phyloP scores from a whole-genome alignment of 192 early-diverging fungal genomes.

The Coemansia sp. region DNA sequence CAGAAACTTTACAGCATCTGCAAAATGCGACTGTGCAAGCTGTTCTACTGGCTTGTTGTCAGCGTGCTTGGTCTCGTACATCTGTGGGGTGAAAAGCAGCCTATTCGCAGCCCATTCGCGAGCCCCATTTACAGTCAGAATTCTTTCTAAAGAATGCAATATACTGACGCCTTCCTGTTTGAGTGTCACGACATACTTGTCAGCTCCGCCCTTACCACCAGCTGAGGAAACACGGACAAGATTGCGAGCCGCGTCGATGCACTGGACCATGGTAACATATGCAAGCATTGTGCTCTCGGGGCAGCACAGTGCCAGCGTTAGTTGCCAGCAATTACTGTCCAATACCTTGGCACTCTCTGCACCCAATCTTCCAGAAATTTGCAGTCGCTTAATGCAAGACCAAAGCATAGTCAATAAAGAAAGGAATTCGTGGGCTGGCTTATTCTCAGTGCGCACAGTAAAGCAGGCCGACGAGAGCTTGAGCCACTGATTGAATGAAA shows the following conservation, averaged over 20 bases:
- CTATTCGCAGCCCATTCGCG: slow-evolving; percentile 9
- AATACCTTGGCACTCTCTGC: background rate
- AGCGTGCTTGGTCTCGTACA: slow-evolving; percentile 14
- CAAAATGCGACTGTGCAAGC: slow-evolving; percentile 21
- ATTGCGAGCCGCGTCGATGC: slow-evolving; percentile 15
- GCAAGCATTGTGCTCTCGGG: slow-evolving; percentile 27
- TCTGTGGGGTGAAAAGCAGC: slow-evolving; percentile 32
- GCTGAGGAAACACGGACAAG: background rate
- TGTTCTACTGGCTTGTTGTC: slow-evolving; percentile 3
- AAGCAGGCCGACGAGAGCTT: slow-evolving; percentile 15
- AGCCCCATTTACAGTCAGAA: slow-evolving; percentile 12
- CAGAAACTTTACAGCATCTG: slow-evolving; percentile 17
- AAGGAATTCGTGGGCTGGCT: background rate
- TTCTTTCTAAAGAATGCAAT: slow-evolving; percentile 20
- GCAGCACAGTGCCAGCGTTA: slow-evolving; percentile 27
- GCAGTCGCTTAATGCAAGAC: slow-evolving; percentile 20
- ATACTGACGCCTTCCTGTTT: slow-evolving; percentile 20
- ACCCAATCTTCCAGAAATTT: background rate
- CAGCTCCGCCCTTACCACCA: background rate
- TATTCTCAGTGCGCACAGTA: background rate
- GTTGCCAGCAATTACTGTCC: slow-evolving; percentile 21
- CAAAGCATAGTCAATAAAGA: slow-evolving; percentile 28
- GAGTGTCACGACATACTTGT: slow-evolving; percentile 5
- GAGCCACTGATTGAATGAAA: slow-evolving; percentile 27
- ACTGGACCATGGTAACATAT: slow-evolving; percentile 21